phyloP scores from a whole-genome alignment of 345 rosid genomes.

The Microthlaspi erraticum region DNA sequence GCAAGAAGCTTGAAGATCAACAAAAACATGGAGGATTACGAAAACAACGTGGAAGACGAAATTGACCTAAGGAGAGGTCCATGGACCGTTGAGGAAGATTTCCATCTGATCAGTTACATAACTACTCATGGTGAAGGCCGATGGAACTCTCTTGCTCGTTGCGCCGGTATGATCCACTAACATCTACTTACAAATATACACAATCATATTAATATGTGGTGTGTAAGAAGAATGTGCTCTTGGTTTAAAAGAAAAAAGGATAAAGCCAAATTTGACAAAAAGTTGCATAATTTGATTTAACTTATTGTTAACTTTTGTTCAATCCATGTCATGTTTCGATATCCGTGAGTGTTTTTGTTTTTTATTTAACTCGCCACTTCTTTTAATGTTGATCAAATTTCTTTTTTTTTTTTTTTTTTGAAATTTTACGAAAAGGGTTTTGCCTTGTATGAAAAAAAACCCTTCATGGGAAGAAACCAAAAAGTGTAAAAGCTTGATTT shows the following conservation, averaged over 20 bases:
- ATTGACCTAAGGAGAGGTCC: slow-evolving; percentile 80
- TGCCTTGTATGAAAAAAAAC: slow-evolving; percentile 33
- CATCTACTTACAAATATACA: background rate
- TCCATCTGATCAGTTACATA: slow-evolving; percentile 81
- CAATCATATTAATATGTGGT: slow-evolving; percentile 4
- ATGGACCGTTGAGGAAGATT: slow-evolving; percentile 91
- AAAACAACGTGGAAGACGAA: slow-evolving; percentile 56
- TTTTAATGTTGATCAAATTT: background rate
- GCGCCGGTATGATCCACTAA: slow-evolving; percentile 63
- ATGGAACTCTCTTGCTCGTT: slow-evolving; percentile 87
- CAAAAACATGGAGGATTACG: slow-evolving; percentile 18
- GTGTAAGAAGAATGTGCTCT: background rate
- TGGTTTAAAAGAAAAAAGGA: background rate
- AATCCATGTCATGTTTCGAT: slow-evolving; percentile 42
- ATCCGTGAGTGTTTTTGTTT: slow-evolving; percentile 40
- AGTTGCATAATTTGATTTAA: slow-evolving; percentile 6
- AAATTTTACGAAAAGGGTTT: slow-evolving; percentile 30
- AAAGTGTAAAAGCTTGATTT: slow-evolving; percentile 35
- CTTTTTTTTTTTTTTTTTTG: no score
- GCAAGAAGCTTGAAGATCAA: slow-evolving; percentile 41
- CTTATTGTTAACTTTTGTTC: slow-evolving; percentile 28
- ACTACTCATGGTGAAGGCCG: slow-evolving; percentile 86
- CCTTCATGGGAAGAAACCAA: slow-evolving; percentile 32
- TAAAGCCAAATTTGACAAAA: slow-evolving; percentile 31
- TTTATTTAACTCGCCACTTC: background rate